These are phyloP conservation scores for Didymella pomorum DNA, from an alignment of 2,329 filamentous ascomycete species.

Conservation along the genomic window DNA sequence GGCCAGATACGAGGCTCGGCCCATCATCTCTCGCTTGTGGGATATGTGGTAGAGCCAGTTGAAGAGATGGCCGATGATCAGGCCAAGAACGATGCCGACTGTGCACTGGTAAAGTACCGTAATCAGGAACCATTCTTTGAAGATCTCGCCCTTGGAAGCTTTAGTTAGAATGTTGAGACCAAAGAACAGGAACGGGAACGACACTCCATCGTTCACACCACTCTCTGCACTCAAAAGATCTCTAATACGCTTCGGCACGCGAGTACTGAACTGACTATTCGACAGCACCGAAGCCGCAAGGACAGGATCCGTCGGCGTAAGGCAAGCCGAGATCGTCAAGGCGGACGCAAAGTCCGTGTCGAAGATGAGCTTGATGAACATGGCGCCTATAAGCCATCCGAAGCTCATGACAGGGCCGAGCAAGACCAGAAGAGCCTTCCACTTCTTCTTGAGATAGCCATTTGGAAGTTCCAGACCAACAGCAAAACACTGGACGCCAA, in stretches of 20 bases:
- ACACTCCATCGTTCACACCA: conserved; percentile 64
- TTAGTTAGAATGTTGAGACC: conserved; percentile 58
- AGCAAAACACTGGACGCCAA: conserved; percentile 55
- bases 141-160: conserved; percentile 47
- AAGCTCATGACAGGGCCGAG: conserved; percentile 62
- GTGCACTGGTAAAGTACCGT: conserved; percentile 65
- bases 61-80: conserved; percentile 57
- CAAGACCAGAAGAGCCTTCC: conserved; percentile 59
- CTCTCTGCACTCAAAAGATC: conserved; percentile 63
- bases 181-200: conserved; percentile 65
- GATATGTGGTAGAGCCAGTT: conserved; percentile 61
- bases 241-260: conserved; percentile 61
- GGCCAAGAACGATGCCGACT: conserved; percentile 58
- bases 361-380: conserved; percentile 59
- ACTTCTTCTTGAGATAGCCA: conserved; percentile 60
- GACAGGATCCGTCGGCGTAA: conserved; percentile 66
- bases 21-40: conserved; percentile 56
- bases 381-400: conserved; percentile 58
- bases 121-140: conserved; percentile 62
- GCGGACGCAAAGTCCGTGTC: conserved; percentile 56
- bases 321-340: conserved; percentile 62
- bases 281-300: conserved; percentile 62
- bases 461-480: conserved; percentile 52
- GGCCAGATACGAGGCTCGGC: conserved; percentile 59
- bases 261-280: conserved; percentile 61